These are phyloP conservation scores for Lasiodiplodia sp. DNA, from an alignment of 2,329 filamentous ascomycete genomes.

Conservation along the genomic window DNA sequence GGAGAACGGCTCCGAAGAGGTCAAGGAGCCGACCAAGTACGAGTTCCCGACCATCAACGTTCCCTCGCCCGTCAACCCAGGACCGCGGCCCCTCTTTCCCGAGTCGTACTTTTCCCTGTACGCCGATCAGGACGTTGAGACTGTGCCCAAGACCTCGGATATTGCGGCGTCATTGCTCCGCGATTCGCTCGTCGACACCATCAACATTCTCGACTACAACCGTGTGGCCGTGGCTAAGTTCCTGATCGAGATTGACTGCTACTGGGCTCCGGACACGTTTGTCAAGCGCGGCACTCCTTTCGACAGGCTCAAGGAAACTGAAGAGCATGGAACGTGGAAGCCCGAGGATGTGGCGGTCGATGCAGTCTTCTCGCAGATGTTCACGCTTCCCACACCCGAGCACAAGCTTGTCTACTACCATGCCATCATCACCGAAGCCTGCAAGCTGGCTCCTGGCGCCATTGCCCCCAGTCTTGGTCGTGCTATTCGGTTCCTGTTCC, in stretches of 20 bases:
- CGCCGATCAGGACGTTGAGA: constrained; percentile 82
- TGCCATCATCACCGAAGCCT: constrained; percentile 90
- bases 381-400: constrained; percentile 84
- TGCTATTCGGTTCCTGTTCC: constrained; percentile 90
- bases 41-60: constrained; percentile 77
- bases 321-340: constrained; percentile 86
- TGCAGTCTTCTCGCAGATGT: constrained; percentile 93
- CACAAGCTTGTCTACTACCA: constrained; percentile 98
- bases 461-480: constrained; percentile 92
- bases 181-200: constrained; percentile 87
- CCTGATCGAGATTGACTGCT: constrained; percentile 92
- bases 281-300: constrained; percentile 92
- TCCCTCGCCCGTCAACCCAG: constrained; percentile 77
- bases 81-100: constrained; percentile 80
- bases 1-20: constrained; percentile 66
- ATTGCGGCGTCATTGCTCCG: constrained; percentile 84
- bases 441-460: constrained; percentile 94
- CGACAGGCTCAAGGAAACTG: constrained; percentile 78
- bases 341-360: constrained; percentile 98
- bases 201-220: constrained; percentile 94
- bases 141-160: constrained; percentile 78
- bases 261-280: constrained; percentile 88
- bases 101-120: constrained; percentile 96
- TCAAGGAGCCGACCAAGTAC: constrained; percentile 71
- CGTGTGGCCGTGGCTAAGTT: constrained; percentile 85